Evolutionary conservation across 2,329 filamentous ascomycete species (phyloP).

Genomic region (Penicillium verrucosum): DNA sequence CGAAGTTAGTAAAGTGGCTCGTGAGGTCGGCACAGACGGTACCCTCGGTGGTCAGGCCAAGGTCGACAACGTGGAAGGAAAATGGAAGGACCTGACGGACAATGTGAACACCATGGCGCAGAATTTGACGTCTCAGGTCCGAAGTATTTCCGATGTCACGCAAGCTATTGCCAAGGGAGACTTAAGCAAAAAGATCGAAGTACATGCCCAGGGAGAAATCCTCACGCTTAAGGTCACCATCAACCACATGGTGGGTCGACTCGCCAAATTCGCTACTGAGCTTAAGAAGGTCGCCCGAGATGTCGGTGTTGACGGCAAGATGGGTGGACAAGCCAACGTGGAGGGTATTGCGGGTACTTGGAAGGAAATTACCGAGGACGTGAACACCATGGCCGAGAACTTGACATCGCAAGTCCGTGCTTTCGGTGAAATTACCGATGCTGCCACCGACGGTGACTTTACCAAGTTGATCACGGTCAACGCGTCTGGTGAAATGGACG

Average conservation of each 20-base stretch:
- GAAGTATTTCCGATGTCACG: constrained; percentile 89
- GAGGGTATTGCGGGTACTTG: constrained; percentile 88
- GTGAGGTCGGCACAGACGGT: constrained; percentile 63
- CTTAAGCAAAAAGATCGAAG: constrained; percentile 93
- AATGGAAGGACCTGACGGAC: constrained; percentile 65
- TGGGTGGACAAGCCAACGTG: constrained; percentile 95
- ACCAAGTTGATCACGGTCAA: constrained; percentile 95
- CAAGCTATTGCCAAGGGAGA: constrained; percentile 94
- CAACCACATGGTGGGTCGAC: constrained; percentile 95
- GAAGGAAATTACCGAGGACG: constrained; percentile 97
- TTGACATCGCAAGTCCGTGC: constrained; percentile 94
- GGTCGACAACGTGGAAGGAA: constrained; percentile 63
- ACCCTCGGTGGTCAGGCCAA: constrained; percentile 63
- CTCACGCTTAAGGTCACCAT: constrained; percentile 92
- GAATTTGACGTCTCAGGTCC: constrained; percentile 66
- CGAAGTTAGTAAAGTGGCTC: constrained; percentile 63
- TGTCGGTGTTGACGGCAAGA: constrained; percentile 95
- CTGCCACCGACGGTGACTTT: constrained; percentile 94
- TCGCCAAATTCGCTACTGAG: constrained; percentile 94
- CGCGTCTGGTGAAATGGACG: constrained; percentile 98
- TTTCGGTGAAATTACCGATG: constrained; percentile 97
- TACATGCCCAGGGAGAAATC: constrained; percentile 93
- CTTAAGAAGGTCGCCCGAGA: constrained; percentile 94
- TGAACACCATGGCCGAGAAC: constrained; percentile 87
- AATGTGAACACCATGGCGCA: constrained; percentile 67